Conservation (phyloP, 768 basidiomycete genomes). For the Daedalea quercina region DNA sequence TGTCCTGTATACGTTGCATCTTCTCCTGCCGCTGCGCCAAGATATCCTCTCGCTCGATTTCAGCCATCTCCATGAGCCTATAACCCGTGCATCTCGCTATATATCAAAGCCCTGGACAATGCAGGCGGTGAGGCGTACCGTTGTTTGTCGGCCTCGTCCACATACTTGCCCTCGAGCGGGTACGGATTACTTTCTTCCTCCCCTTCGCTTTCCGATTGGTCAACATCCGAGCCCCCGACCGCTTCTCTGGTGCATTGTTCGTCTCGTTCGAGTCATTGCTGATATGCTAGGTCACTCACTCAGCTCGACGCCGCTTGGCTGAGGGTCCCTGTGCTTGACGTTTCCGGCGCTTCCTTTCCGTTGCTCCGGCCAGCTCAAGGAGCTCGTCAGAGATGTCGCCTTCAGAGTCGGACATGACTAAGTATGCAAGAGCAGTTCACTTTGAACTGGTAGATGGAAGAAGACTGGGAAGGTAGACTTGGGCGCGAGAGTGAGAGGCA, state of each 20-base stretch:
- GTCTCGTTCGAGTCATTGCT: background rate
- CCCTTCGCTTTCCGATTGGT: slow-evolving; percentile 59
- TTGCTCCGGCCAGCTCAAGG: slow-evolving; percentile 71
- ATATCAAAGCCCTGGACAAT: slow-evolving; percentile 15
- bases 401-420: slow-evolving; percentile 43
- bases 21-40: slow-evolving; percentile 77
- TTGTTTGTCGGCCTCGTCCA: slow-evolving; percentile 76
- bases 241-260: slow-evolving; percentile 7
- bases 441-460: slow-evolving; percentile 1
- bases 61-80: slow-evolving; percentile 75
- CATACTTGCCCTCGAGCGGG: slow-evolving; percentile 88
- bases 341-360: slow-evolving; percentile 60
- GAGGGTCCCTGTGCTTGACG: slow-evolving; percentile 37
- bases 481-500: no score
- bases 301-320: slow-evolving; percentile 67
- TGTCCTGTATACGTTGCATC: slow-evolving; percentile 68
- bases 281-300: slow-evolving; percentile 40
- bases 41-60: slow-evolving; percentile 86
- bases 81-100: background rate
- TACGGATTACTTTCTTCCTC: slow-evolving; percentile 63
- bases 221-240: slow-evolving; percentile 41
- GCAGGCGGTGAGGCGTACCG: slow-evolving; percentile 47
- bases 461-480: background rate
- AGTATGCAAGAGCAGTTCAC: background rate
- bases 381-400: slow-evolving; percentile 63